Conservation (phyloP, 805 yeast species). For the Komagataella kurtzmanii region DNA sequence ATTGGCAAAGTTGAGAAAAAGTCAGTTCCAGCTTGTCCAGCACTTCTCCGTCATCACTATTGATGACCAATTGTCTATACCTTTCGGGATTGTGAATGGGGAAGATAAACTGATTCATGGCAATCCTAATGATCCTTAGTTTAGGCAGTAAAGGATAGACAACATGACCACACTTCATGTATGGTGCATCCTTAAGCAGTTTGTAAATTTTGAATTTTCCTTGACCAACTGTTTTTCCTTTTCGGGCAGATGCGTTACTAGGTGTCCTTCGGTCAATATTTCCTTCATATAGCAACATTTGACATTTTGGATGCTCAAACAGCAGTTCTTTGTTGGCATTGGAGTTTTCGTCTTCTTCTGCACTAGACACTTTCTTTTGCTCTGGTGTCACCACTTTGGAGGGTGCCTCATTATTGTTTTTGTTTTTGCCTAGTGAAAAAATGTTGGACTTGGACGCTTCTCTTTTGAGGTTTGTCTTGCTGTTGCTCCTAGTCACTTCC, state of each 20-base stretch:
- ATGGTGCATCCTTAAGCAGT: conserved; percentile 39
- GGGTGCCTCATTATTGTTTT: neutral
- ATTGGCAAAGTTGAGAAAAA: conserved; percentile 8
- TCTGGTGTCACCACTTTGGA: neutral
- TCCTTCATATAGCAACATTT: neutral
- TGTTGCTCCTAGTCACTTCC: neutral
- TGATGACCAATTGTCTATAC: conserved; percentile 47
- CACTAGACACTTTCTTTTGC: neutral
- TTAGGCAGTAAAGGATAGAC: conserved; percentile 65
- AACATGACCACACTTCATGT: conserved; percentile 53
- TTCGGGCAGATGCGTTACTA: conserved; percentile 1
- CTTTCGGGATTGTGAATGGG: conserved; percentile 65
- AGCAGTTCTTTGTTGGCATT: neutral
- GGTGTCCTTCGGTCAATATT: conserved; percentile 1
- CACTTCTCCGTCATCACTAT: conserved; percentile 15
- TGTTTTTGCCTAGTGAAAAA: neutral
- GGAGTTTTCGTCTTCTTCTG: neutral
- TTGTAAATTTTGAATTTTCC: conserved; percentile 50
- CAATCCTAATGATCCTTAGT: conserved; percentile 39
- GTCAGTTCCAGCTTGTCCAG: conserved; percentile 16
- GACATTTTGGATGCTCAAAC: neutral
- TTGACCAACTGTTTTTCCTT: conserved; percentile 41
- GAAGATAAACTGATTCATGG: conserved; percentile 35
- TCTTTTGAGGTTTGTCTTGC: neutral
- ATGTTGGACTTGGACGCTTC: neutral